These are phyloP conservation scores for Penicillium sp. DNA, from an alignment of 2,329 filamentous ascomycete genomes.

Conservation along the genomic window DNA sequence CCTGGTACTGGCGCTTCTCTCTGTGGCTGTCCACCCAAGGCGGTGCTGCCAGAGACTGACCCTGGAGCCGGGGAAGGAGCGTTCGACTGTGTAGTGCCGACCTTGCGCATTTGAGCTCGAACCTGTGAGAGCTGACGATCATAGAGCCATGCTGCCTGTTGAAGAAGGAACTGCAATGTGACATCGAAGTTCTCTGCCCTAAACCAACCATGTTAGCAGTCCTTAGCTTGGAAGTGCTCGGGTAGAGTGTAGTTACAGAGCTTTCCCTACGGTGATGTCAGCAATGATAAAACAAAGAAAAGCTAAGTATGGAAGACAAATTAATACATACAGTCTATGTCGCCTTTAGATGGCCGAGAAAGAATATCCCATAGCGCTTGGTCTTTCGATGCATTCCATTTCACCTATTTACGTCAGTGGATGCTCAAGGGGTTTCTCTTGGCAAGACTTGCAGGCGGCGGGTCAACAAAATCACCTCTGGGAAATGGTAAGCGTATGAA, in stretches of 20 bases:
- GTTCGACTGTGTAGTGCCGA: slow-evolving; percentile 42
- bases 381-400: slow-evolving; percentile 87
- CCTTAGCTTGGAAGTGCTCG: not conserved
- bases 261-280: slow-evolving; percentile 60
- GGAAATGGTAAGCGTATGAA: slow-evolving; percentile 88
- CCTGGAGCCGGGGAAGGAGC: slow-evolving; percentile 44
- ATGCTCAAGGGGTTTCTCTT: slow-evolving; percentile 6
- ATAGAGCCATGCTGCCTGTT: slow-evolving; percentile 91
- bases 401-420: slow-evolving; percentile 56
- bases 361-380: slow-evolving; percentile 86
- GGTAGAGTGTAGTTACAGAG: slow-evolving; percentile 55
- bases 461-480: slow-evolving; percentile 84
- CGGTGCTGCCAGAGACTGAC: slow-evolving; percentile 43
- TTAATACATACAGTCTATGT: slow-evolving; percentile 73
- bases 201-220: slow-evolving; percentile 7
- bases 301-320: slow-evolving; percentile 23
- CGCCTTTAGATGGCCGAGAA: slow-evolving; percentile 73
- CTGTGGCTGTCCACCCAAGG: slow-evolving; percentile 37
- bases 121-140: slow-evolving; percentile 88
- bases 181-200: slow-evolving; percentile 78
- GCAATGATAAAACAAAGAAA: slow-evolving; percentile 10
- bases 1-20: slow-evolving; percentile 34
- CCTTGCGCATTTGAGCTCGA: slow-evolving; percentile 79
- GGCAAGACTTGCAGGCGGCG: slow-evolving; percentile 65
- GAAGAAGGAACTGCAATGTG: slow-evolving; percentile 80